phyloP scores from a whole-genome alignment of 2,329 filamentous ascomycete genomes.

The Cadophora gregata region DNA sequence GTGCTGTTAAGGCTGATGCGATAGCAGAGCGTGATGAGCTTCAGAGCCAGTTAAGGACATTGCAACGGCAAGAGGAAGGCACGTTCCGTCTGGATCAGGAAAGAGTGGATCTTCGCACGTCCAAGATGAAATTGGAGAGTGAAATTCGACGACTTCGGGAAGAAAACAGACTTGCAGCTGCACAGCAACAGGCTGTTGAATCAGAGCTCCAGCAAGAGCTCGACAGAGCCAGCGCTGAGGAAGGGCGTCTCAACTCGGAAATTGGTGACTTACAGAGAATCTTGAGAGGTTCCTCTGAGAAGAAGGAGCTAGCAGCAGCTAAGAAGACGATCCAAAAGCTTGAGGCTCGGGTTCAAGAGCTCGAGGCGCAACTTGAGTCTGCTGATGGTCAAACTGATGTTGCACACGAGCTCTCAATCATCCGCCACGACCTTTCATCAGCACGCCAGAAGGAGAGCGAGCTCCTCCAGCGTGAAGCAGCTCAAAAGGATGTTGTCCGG shows the following conservation, averaged over 20 bases:
- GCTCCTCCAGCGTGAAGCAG: slow-evolving; percentile 67
- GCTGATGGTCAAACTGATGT: slow-evolving; percentile 50
- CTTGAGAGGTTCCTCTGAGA: slow-evolving; percentile 44
- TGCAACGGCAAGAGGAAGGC: slow-evolving; percentile 62
- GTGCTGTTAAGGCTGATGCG: slow-evolving; percentile 60
- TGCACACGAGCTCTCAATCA: slow-evolving; percentile 60
- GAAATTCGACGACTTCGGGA: slow-evolving; percentile 70
- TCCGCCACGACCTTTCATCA: slow-evolving; percentile 67
- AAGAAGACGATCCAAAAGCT: slow-evolving; percentile 69
- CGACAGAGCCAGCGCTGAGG: slow-evolving; percentile 68
- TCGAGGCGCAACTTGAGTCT: slow-evolving; percentile 49
- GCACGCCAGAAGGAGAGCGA: slow-evolving; percentile 70
- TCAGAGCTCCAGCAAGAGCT: slow-evolving; percentile 69
- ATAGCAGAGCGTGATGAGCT: slow-evolving; percentile 72
- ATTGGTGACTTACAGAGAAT: slow-evolving; percentile 57
- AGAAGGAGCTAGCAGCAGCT: slow-evolving; percentile 54
- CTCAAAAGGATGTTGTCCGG: slow-evolving; percentile 67
- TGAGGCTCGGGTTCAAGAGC: slow-evolving; percentile 59
- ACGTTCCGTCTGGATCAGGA: slow-evolving; percentile 70
- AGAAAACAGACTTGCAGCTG: slow-evolving; percentile 63
- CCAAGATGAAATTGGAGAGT: slow-evolving; percentile 70
- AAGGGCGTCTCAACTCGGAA: slow-evolving; percentile 64
- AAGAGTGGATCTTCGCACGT: slow-evolving; percentile 69
- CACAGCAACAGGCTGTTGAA: slow-evolving; percentile 65
- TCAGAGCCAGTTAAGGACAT: slow-evolving; percentile 62